Evolutionary conservation across 108 stramenopile genomes (phyloP).

Genomic region (Schizochytrium sp.): DNA sequence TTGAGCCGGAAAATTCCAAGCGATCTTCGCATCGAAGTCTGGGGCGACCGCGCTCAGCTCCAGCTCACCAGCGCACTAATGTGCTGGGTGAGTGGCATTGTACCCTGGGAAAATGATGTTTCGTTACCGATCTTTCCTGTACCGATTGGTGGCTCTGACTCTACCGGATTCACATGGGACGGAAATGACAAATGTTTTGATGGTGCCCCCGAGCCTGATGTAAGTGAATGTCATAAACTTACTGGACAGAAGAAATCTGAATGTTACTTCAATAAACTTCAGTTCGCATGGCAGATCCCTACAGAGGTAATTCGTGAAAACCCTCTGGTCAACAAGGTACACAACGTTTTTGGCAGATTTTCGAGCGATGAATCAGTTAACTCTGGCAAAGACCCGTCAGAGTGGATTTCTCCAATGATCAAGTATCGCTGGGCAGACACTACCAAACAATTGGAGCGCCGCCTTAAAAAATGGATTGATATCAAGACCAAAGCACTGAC

Average conservation of each 20-base stretch:
- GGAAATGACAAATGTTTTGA: background rate
- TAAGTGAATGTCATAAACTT: background rate
- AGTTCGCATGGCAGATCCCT: conserved; percentile 28
- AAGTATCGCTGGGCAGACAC: conserved; percentile 14
- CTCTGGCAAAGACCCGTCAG: background rate
- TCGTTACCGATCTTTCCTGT: background rate
- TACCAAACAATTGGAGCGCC: background rate
- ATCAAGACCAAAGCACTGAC: background rate
- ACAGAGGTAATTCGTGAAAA: background rate
- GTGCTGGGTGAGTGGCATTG: conserved; percentile 46
- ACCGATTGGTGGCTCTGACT: background rate
- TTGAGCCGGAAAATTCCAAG: conserved; percentile 8
- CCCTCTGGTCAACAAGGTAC: background rate
- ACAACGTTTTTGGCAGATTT: background rate
- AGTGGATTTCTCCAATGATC: conserved; percentile 16
- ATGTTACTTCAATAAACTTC: background rate
- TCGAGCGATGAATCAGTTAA: background rate
- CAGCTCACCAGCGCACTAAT: conserved; percentile 41
- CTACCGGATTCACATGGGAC: background rate
- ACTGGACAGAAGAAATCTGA: background rate
- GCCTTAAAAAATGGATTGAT: background rate
- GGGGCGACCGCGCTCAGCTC: conserved; percentile 26
- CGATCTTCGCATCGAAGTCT: conserved; percentile 39
- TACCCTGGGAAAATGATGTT: background rate
- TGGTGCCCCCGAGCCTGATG: background rate